Evolutionary conservation across 129 eudicot genomes (phyloP).

Genomic region (Artemisia tridentata): DNA sequence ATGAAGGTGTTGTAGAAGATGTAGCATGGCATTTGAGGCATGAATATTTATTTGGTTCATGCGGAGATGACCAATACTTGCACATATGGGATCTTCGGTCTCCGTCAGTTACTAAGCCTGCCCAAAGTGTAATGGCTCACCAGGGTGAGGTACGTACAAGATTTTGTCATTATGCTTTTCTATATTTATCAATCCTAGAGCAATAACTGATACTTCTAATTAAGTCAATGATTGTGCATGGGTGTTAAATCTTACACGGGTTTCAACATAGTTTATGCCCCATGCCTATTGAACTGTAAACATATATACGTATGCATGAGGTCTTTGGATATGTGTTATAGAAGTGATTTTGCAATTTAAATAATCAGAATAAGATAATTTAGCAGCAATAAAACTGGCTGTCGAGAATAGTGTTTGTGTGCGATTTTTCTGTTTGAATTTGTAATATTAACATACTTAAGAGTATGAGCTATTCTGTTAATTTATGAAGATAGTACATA

Average conservation of each 20-base stretch:
- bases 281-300: background rate
- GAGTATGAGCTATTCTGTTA: background rate
- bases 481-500: background rate
- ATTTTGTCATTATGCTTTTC: slow-evolving; percentile 2
- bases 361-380: background rate
- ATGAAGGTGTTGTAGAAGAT: slow-evolving; percentile 97
- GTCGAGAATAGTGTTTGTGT: background rate
- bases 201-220: background rate
- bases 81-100: slow-evolving; percentile 88
- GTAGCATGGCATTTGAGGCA: slow-evolving; percentile 99
- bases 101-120: slow-evolving; percentile 67
- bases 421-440: background rate
- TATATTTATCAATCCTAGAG: background rate
- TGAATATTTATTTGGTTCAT: slow-evolving; percentile 91
- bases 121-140: slow-evolving; percentile 88
- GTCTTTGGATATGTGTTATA: background rate
- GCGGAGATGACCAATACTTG: slow-evolving; percentile 92
- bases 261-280: background rate
- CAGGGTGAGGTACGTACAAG: slow-evolving; percentile 67
- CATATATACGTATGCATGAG: background rate
- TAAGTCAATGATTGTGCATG: background rate
- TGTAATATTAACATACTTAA: background rate
- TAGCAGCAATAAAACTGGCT: background rate
- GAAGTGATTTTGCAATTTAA: background rate
- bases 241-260: slow-evolving; percentile 1